Percentiles rank a stretch among this genome's conserved stretches.
phyloP scores from a whole-genome alignment of 495 filamentous ascomycete species.

The Daldinia concentrica region DNA sequence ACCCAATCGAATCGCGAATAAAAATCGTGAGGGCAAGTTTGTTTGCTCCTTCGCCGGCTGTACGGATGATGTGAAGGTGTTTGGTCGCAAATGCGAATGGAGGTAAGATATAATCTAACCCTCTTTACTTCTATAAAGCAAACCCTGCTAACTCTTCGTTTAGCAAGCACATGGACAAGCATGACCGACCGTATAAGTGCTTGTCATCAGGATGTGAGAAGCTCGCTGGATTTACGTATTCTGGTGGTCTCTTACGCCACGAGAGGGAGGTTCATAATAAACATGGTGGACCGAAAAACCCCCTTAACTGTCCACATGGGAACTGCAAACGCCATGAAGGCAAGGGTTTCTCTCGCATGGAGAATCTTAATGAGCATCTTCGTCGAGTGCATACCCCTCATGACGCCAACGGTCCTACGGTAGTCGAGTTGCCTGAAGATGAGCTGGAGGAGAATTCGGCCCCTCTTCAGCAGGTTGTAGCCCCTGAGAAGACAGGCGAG shows the following conservation, averaged over 20 bases:
- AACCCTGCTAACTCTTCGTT: slow-evolving; percentile 21
- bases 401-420: slow-evolving; percentile 33
- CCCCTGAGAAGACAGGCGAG: slow-evolving; percentile 41
- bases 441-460: slow-evolving; percentile 31
- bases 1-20: slow-evolving; percentile 57
- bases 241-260: slow-evolving; percentile 85
- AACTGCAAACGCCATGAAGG: slow-evolving; percentile 81
- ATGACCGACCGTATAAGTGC: slow-evolving; percentile 91
- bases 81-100: slow-evolving; percentile 90
- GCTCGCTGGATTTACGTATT: slow-evolving; percentile 92
- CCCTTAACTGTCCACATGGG: slow-evolving; percentile 78
- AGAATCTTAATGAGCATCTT: slow-evolving; percentile 89
- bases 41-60: slow-evolving; percentile 73
- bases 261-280: slow-evolving; percentile 91
- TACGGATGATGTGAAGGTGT: slow-evolving; percentile 63
- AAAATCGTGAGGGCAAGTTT: slow-evolving; percentile 74
- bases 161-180: slow-evolving; percentile 98
- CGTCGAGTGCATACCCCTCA: slow-evolving; percentile 74
- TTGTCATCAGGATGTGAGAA: slow-evolving; percentile 80
- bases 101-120: slow-evolving; percentile 66
- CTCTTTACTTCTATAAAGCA: background rate
- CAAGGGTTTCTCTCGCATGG: slow-evolving; percentile 83
- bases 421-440: slow-evolving; percentile 41
- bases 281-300: slow-evolving; percentile 81
- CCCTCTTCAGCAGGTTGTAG: background rate